Base-by-base conservation (phyloP, 1,284 basidiomycete species). In the Leucoagaricus sp. region DNA sequence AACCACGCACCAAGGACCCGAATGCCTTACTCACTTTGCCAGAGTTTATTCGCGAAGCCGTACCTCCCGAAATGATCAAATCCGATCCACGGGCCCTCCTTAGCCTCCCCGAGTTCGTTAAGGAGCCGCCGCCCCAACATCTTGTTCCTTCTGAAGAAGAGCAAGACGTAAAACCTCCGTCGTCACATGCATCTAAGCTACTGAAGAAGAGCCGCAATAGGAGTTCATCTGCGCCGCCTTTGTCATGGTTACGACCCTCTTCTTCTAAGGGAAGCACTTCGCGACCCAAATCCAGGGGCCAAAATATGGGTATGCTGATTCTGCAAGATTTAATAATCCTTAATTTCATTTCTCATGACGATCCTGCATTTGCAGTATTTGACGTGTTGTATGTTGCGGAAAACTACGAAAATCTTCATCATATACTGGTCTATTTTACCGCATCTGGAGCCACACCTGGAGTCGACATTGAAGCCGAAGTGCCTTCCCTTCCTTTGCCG, bases 361-460 rank as follows among this genome's bases (percentile, higher is more conserved):
- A 34, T 29, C 33, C 12, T 10, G n/a, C 25, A 45, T 7, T 56
- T 44, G 73, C 69, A 61, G 75, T 69, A 5, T 79, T 91, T 41
- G 80, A 86, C 42, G 77, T 91, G 10, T 70, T 76, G 15, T 94
- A 91, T 65, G 81, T 94, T 29, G 91, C 91, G 3, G 93, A 95
- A 68, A 82, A 91, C 65, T 91, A 94, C 68, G 91, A 94, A 66
- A 90, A 84, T 53, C 79, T 95, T 0, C 84, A 85, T 19, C 85
- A 87, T 55, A 79, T 94, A 19, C 77, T 92, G 38, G 80, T 91
- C 7, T 91, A 92, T 67, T 70, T 86, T 50, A 80, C 76, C 13
- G 73, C 82, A 19, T 75, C 75, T 6, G 80, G 80, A 3, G 68
- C 75, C 10, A 72, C 71, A 1, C 72, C 79, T 1, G 79, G 78